Percentiles rank a stretch among this genome's conserved stretches.
Evolutionary conservation across 441 rosid species (phyloP).

Genomic region (Croton setiger): DNA sequence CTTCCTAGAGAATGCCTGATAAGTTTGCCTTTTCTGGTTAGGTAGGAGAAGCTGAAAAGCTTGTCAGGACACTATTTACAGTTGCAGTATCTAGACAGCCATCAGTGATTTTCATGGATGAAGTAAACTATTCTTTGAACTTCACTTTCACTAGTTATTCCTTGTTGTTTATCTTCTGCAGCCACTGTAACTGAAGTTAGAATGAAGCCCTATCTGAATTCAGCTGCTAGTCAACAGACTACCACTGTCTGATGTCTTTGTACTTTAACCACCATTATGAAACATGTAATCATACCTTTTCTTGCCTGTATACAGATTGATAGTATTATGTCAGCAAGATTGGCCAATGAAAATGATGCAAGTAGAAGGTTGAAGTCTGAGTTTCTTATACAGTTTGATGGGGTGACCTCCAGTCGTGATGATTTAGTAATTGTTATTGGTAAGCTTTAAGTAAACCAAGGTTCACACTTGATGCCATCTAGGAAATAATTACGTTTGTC

Average conservation of each 20-base stretch:
- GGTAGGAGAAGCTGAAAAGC: slow-evolving; percentile 98
- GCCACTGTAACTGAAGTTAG: neutral
- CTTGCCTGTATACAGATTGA: slow-evolving; percentile 57
- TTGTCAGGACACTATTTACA: slow-evolving; percentile 79
- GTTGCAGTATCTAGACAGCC: slow-evolving; percentile 94
- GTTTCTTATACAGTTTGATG: slow-evolving; percentile 91
- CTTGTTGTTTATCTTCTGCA: neutral
- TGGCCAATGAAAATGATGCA: slow-evolving; percentile 81
- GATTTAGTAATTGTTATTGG: slow-evolving; percentile 90
- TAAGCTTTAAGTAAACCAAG: slow-evolving; percentile 28
- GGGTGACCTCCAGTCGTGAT: slow-evolving; percentile 78
- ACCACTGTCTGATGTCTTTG: no score
- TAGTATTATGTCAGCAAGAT: slow-evolving; percentile 87
- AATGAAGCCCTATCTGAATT: neutral
- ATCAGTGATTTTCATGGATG: slow-evolving; percentile 91
- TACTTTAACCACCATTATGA: neutral
- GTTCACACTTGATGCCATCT: neutral
- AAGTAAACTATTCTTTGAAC: slow-evolving; percentile 47
- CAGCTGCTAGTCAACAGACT: no score
- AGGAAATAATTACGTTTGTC: neutral
- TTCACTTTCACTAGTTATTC: slow-evolving; percentile 7
- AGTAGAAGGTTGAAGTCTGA: slow-evolving; percentile 94
- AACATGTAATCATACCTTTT: slow-evolving; percentile 10
- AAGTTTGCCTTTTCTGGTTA: slow-evolving; percentile 29
- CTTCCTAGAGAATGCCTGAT: slow-evolving; percentile 2